A percentile compares a stretch with the other conserved stretches of the same genome.
Conservation (phyloP, 2,329 filamentous ascomycete species). For the Penicillium corylophilum region DNA sequence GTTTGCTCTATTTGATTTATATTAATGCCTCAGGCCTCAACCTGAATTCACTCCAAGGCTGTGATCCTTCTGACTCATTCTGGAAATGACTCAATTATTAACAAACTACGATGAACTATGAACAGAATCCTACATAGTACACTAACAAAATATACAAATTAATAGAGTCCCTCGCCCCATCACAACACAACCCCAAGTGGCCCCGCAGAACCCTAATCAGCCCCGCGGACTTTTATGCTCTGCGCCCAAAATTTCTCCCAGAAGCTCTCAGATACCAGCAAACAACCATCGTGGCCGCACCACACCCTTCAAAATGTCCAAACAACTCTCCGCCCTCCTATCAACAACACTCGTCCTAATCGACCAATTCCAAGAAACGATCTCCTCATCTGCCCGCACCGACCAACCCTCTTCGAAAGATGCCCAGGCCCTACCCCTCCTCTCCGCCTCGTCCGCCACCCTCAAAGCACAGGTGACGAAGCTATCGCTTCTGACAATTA, state of each 20-base stretch:
- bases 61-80: neutral
- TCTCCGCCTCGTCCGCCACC: conserved; percentile 69
- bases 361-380: conserved; percentile 40
- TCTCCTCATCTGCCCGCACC: conserved; percentile 26
- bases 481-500: conserved; percentile 81
- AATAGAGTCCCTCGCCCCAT: neutral
- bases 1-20: conserved; percentile 20
- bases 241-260: conserved; percentile 28
- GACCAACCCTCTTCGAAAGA: conserved; percentile 28
- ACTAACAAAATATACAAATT: neutral
- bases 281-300: neutral
- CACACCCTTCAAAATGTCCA: conserved; percentile 28
- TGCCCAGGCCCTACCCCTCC: conserved; percentile 58
- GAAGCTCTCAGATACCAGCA: conserved; percentile 5
- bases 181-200: neutral
- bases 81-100: neutral
- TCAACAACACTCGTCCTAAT: conserved; percentile 38
- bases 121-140: neutral
- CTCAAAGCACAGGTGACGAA: conserved; percentile 84
- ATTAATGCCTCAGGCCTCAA: conserved; percentile 2
- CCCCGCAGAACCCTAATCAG: conserved; percentile 33
- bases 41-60: neutral
- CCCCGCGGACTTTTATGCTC: conserved; percentile 26
- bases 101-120: neutral
- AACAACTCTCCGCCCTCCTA: conserved; percentile 33